Base-by-base conservation (phyloP, 768 basidiomycete species). In the Lentinula boryana region DNA sequence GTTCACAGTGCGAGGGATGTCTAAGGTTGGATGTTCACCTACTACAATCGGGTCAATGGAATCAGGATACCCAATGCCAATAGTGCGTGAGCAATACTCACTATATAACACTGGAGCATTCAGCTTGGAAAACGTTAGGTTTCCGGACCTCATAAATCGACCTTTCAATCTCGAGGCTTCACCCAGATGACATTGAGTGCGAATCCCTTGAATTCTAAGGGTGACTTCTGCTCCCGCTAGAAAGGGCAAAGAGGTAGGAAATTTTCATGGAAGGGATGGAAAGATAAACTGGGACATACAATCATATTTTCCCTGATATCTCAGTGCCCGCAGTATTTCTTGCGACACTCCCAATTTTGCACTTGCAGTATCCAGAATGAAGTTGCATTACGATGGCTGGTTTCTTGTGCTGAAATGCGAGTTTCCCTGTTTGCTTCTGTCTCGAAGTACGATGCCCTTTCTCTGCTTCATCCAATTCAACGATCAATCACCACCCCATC, bases 401-500 rank as follows among this genome's bases (percentile, higher is more conserved):
- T 38, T 46, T 33, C 12, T 41, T 50, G 15, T 54, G 44, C 12
- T 33, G 18, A 12, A 15, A 9, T 27, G 16, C 33, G 10, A 12
- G 18, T 44, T 23, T 50, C 2, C 41, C 27, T 27, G 38, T 51
- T 12, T 23, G 48, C 12, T 40, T 38, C 27, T 53, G 32, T 41
- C 48, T 48, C 32, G 21, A 46, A 18, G 38, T 15, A 8, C 35
- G 16, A 36, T 32, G 8, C 12, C 0, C 16, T 15, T 35, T 10
- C 32, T 32, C 16, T 35, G 33, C 4, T 35, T 56, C n/a, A n/a
- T 61, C 63, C 6, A 66, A 60, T 23, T 48, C 58, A 18, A 71
- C 68, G 33, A 67, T 49, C 6, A 71, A 67, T 3, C 66, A 65
- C 65, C 67, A 71, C 2, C 69, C 68, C 65, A 71, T 68, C 60